A percentile compares a stretch with the other conserved stretches of the same genome.
These are phyloP conservation scores for Maudiozyma humilis DNA, from an alignment of 1,139 yeast genomes.

Conservation along the genomic window DNA sequence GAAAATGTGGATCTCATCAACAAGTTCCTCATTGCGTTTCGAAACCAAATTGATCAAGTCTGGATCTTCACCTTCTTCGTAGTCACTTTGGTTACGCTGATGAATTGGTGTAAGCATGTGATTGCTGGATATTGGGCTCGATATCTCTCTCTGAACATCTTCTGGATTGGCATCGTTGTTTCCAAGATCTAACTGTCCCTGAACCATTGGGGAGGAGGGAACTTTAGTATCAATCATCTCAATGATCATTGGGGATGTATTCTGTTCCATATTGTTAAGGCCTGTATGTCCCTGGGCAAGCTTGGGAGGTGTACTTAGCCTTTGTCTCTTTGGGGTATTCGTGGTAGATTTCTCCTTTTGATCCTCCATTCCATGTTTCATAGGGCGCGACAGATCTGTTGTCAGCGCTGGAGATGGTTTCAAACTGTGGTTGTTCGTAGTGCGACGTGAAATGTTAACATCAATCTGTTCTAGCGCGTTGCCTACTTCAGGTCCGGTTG, in stretches of 20 bases:
- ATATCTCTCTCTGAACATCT: background rate
- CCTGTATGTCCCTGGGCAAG: constrained; percentile 1
- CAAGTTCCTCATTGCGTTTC: constrained; percentile 34
- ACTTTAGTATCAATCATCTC: constrained; percentile 2
- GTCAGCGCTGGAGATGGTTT: too few species aligned
- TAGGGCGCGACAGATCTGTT: background rate
- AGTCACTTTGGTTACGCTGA: background rate
- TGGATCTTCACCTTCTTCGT: constrained; percentile 4
- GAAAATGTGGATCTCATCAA: constrained; percentile 30
- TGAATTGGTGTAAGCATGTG: constrained; percentile 16
- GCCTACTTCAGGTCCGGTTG: background rate
- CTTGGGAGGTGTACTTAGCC: constrained; percentile 3
- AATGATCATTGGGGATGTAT: constrained; percentile 4
- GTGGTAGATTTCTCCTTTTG: constrained; percentile 2
- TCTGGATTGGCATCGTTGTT: background rate
- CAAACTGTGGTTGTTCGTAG: constrained; percentile 3
- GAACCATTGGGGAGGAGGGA: background rate
- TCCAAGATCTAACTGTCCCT: background rate
- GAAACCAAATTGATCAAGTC: constrained; percentile 8
- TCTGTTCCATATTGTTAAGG: background rate
- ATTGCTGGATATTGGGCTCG: constrained; percentile 8
- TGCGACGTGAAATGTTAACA: constrained; percentile 17
- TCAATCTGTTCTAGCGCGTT: constrained; percentile 18
- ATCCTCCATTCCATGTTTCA: constrained; percentile 1
- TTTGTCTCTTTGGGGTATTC: constrained; percentile 6